phyloP scores from a whole-genome alignment of 228 moss, liverwort and hornwort species.

The Sphagnum magellanicum region DNA sequence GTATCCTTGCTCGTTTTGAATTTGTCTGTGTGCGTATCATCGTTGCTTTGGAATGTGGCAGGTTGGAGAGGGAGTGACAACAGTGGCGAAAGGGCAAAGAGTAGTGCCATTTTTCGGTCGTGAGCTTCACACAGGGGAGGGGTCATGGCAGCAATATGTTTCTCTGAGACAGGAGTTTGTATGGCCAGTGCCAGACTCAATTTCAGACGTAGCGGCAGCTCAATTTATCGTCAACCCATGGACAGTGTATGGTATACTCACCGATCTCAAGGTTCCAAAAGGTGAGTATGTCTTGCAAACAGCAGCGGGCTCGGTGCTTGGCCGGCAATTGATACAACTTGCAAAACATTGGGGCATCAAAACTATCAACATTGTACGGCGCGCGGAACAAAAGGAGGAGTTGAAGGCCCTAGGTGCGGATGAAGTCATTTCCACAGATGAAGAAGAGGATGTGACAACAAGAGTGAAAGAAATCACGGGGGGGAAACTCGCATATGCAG shows the following conservation, averaged over 20 bases:
- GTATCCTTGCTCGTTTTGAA: neutral
- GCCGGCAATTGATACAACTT: neutral
- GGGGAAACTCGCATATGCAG: constrained; percentile 16
- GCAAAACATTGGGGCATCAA: constrained; percentile 1
- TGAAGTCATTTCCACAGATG: constrained; percentile 12
- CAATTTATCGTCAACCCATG: constrained; percentile 2
- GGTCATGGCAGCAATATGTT: neutral
- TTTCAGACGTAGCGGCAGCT: constrained; percentile 1
- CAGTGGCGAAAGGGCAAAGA: constrained; percentile 2
- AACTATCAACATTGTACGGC: constrained; percentile 4
- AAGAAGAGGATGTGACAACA: constrained; percentile 12
- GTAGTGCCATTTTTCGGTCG: neutral
- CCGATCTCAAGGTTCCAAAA: constrained; percentile 1
- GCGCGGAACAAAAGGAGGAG: constrained; percentile 7
- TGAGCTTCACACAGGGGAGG: neutral
- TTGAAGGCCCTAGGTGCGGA: constrained; percentile 19
- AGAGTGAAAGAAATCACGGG: constrained; percentile 19
- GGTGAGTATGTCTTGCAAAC: constrained; percentile 8
- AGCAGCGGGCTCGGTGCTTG: constrained; percentile 6
- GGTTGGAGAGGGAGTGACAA: constrained; percentile 4
- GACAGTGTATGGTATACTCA: constrained; percentile 1
- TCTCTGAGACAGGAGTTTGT: neutral
- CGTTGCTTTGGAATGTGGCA: constrained; percentile 1
- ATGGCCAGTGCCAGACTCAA: constrained; percentile 1
- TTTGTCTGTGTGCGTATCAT: neutral